Evolutionary conservation across 2,329 filamentous ascomycete species (phyloP).

Genomic region (Alternaria angustiovoidea): DNA sequence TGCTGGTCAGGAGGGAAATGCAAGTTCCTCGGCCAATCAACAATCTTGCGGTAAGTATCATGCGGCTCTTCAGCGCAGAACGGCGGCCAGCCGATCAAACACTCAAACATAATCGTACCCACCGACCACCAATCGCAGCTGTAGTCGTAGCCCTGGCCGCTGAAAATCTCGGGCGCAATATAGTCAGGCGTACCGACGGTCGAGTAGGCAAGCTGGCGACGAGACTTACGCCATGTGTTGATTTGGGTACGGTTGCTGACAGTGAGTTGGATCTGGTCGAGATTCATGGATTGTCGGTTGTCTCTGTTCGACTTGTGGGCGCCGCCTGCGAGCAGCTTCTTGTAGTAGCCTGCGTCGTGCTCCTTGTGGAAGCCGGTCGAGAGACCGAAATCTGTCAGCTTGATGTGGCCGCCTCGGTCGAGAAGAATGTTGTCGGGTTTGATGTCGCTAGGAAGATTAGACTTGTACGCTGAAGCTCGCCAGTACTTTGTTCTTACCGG

Average conservation of each 20-base stretch:
- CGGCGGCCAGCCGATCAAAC: constrained; percentile 96
- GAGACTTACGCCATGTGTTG: constrained; percentile 97
- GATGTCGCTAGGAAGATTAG: constrained; percentile 73
- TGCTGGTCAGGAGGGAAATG: constrained; percentile 97
- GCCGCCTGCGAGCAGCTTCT: constrained; percentile 84
- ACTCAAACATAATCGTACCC: constrained; percentile 99
- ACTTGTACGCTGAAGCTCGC: not conserved
- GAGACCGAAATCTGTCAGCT: constrained; percentile 96
- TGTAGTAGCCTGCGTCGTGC: constrained; percentile 98
- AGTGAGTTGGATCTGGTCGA: constrained; percentile 97
- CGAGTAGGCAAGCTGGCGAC: constrained; percentile 95
- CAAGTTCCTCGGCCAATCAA: constrained; percentile 94
- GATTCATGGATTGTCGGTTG: constrained; percentile 91
- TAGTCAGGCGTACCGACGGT: constrained; percentile 98
- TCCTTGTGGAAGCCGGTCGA: constrained; percentile 98
- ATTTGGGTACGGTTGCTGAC: constrained; percentile 98
- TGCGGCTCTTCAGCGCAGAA: constrained; percentile 98
- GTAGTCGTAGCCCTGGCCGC: constrained; percentile 92
- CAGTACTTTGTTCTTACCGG: constrained; percentile 64
- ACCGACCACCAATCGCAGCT: constrained; percentile 99
- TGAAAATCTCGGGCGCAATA: constrained; percentile 98
- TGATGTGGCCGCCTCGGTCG: constrained; percentile 94
- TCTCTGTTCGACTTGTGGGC: constrained; percentile 56
- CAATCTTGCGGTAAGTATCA: constrained; percentile 98
- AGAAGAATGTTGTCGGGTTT: constrained; percentile 99